Evolutionary conservation across 306 rosid genomes (phyloP), one percentile per base, ranked within the genome.

Genomic region (Sicyos edulis): DNA sequence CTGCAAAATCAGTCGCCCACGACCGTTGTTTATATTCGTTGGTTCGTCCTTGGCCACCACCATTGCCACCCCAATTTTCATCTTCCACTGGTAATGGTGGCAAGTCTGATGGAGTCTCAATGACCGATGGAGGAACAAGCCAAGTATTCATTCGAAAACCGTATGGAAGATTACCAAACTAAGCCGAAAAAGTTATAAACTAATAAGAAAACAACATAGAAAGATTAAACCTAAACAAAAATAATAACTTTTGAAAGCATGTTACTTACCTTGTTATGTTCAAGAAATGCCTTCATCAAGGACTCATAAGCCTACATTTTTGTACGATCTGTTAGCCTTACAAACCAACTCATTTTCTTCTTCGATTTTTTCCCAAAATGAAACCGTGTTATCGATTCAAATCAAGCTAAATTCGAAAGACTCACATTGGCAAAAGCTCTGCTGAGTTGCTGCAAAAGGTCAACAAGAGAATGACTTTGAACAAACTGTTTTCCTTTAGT

Each of bases 161-260:
- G 67, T 88, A 93, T 8, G 98, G 97, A 79, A 91, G 92, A 82
- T 93, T 91, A 53, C 98, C 98, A 86, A 93, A 93, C 98, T 93
- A 86, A 40, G 37, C 51, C 62, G 6, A 50, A 51, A 61, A 63
- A 45, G 22, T 62, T 6, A 34, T 0, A 74, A 19, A 49, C 17
- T 75, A 59, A 74, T 76, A 71, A 63, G 60, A 59, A 71, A 59
- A 73, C 66, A 44, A 9, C 45, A 45, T 58, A 19, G 6, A 45
- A 17, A 52, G 19, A 3, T 71, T 10, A 21, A 24, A 32, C 45
- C 32, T 56, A 54, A 54, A 16, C 50, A 69, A 50, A 21, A 68
- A 2, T 68, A 24, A 16, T 29, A 70, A 19, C 42, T 56, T 55
- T 54, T 5, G 52, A 12, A 44, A 44, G 44, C 3, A 66, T 66